Evolutionary conservation across 1,284 basidiomycete genomes (phyloP), one percentile per base, ranked within the genome.

Genomic region (Inonotus hispidus): DNA sequence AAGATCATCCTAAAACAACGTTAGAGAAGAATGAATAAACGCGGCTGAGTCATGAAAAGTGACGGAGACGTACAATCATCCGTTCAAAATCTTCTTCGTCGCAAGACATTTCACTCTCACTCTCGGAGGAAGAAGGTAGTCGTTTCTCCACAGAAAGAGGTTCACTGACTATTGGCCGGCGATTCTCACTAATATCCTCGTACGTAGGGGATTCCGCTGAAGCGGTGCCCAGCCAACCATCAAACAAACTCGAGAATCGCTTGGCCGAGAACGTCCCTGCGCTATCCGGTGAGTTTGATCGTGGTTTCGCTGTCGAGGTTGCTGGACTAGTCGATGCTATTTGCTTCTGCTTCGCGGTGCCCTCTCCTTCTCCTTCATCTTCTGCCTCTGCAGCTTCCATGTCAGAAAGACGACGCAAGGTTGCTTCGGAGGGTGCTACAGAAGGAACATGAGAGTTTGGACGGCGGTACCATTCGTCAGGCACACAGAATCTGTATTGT

Each of bases 391-490:
- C 79, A 58, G 82, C 81, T 25, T 79, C 81, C 5, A 82, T 67
- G 5, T 81, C 76, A n/a, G 77, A 79, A 3, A 83, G 72, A 3
- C 76, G 77, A 49, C 73, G 73, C 52, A 83, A 72, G 0, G 82
- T 83, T 8, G 76, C 73, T 35, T 84, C 79, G 1, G 81, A 83
- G 13, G 82, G 80, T 50, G 77, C 76, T 25, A 75, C 68, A 3
- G 77, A 81, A 0, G 79, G 67, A 29, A 72, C 75, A 1, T 83
- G 79, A 16, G 84, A 79, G 60, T 79, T 87, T 37, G 82, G 82
- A 16, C 88, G 80, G 53, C 86, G 82, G 70, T 85, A 91, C 89
- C 89, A 91, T 70, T 88, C 85, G 53, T 90, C 87, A 1, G 89
- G 89, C 11, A 92, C 81, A 64, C 84, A 88, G 61, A 90, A 79